Conservation (phyloP, 75 land plant genomes). For the Ceratopteris richardii region DNA sequence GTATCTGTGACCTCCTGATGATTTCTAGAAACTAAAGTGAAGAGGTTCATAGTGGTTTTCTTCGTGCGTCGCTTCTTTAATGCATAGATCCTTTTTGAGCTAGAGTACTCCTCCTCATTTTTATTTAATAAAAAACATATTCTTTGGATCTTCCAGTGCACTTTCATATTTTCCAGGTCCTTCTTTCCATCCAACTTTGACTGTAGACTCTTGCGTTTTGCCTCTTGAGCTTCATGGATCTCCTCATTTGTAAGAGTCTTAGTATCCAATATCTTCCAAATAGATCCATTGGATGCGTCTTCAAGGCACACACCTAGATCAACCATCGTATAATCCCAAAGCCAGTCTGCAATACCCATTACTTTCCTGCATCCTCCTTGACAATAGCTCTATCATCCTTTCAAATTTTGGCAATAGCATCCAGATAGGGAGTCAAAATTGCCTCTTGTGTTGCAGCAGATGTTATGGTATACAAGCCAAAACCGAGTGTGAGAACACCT, state of each 20-base stretch:
- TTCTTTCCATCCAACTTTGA: conserved; percentile 21
- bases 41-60: too few species aligned
- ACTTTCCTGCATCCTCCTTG: conserved; percentile 13
- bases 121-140: conserved; percentile 12
- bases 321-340: conserved; percentile 32
- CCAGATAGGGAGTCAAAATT: conserved; percentile 18
- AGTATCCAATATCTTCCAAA: conserved; percentile 31
- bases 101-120: too few species aligned
- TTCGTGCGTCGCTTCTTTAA: too few species aligned
- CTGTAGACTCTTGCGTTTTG: conserved; percentile 16
- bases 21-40: too few species aligned
- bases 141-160: conserved; percentile 18
- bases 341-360: conserved; percentile 19
- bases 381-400: conserved; percentile 25
- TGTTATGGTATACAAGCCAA: conserved; percentile 12
- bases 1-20: too few species aligned
- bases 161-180: conserved; percentile 24
- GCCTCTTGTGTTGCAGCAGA: conserved; percentile 2
- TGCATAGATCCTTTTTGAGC: too few species aligned
- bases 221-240: conserved; percentile 21
- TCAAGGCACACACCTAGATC: conserved; percentile 37
- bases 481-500: too few species aligned
- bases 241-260: conserved; percentile 19
- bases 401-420: conserved; percentile 20
- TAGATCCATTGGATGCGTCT: conserved; percentile 17